phyloP scores from a whole-genome alignment of 225 moss, liverwort and hornwort species.

The Ulota crispa region DNA sequence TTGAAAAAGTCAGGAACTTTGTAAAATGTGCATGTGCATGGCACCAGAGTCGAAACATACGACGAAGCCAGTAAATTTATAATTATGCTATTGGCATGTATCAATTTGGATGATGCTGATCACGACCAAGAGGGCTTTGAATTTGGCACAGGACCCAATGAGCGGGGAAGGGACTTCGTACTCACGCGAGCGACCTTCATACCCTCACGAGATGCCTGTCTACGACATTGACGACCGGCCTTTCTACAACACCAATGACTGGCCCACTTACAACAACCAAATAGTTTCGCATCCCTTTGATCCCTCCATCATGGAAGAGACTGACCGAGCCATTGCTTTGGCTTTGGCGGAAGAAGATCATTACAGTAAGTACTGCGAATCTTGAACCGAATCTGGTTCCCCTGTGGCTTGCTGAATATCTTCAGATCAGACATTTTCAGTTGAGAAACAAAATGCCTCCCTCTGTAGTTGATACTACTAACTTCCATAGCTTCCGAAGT shows the following conservation, averaged over 20 bases:
- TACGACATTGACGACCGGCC: slow-evolving; percentile 27
- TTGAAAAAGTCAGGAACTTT: neutral
- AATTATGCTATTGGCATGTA: neutral
- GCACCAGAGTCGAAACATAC: neutral
- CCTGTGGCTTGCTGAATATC: neutral
- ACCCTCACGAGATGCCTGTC: slow-evolving; percentile 15
- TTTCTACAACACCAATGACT: slow-evolving; percentile 28
- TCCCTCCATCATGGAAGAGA: slow-evolving; percentile 24
- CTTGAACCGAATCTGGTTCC: neutral
- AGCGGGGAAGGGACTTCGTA: slow-evolving; percentile 32
- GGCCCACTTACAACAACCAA: slow-evolving; percentile 40
- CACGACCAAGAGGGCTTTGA: neutral
- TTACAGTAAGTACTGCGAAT: slow-evolving; percentile 22
- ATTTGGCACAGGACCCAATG: slow-evolving; percentile 15
- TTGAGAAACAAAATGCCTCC: neutral
- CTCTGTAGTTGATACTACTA: neutral
- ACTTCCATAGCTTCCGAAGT: neutral
- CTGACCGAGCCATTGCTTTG: slow-evolving; percentile 45
- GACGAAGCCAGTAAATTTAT: neutral
- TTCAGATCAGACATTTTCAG: neutral
- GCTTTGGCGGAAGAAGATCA: slow-evolving; percentile 44
- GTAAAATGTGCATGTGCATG: neutral
- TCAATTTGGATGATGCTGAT: neutral
- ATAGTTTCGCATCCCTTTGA: slow-evolving; percentile 18
- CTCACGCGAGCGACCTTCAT: slow-evolving; percentile 17